Base-by-base conservation (phyloP, 2,329 filamentous ascomycete species). In the Aureobasidium sp. region DNA sequence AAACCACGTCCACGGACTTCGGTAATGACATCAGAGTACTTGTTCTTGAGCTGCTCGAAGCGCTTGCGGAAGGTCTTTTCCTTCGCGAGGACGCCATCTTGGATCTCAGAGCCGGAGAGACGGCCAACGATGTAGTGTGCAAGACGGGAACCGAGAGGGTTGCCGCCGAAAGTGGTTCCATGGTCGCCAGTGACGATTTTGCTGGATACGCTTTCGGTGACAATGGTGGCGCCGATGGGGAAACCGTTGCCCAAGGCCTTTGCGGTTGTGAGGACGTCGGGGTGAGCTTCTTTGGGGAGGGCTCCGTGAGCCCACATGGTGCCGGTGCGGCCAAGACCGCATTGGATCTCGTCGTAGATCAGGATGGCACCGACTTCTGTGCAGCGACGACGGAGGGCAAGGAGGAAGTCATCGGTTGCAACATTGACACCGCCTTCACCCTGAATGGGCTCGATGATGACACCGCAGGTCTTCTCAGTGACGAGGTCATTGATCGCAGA, bases 171-270 rank as follows among this genome's bases (percentile, higher is more conserved):
- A 0, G 92, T 97, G 16, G 92, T 97, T 54, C 92, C 92, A 75
- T 97, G 92, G 73, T 97, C 92, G 62, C 92, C 90, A 37, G 82
- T 81, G 66, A 85, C 81, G 68, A 87, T 85, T 72, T 86, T 85
- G 58, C 86, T 82, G 32, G 85, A 86, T 1, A 95, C 89, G 29
- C 81, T 78, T 61, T 83, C 82, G 14, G 82, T 85, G 32, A 87
- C 79, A 57, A 87, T 83, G 5, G 88, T 90, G 6, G 94, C 94
- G 55, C 91, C 94, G 67, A 99, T 92, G 51, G 94, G 94, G 74
- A 97, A 93, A 5, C 94, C 94, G 71, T 99, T 99, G 16, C 94
- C 94, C 2, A 99, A 85, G 0, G 94, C 94, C 79, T 99, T 99
- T 62, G 94, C 94, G 0, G 90, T 93, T 14, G 93, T 97, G 65